Evolutionary conservation across 805 yeast genomes (phyloP).

Genomic region (Deakozyma indianensis): DNA sequence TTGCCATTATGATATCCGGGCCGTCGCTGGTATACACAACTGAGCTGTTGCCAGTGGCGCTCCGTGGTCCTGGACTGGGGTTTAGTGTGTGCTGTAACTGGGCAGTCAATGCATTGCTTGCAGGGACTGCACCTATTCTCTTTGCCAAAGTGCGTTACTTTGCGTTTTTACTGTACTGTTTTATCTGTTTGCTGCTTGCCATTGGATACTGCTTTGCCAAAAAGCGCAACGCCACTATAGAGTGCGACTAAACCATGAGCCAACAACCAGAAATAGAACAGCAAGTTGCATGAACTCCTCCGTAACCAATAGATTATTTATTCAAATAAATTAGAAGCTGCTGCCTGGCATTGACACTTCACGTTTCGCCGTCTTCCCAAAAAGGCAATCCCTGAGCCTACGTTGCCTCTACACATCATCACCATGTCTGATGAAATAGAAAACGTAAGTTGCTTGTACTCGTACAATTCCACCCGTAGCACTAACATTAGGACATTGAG

Average conservation of each 20-base stretch:
- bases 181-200: neutral
- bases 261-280: too few species aligned
- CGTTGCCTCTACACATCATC: too few species aligned
- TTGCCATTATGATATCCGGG: constrained; percentile 11
- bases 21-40: constrained; percentile 14
- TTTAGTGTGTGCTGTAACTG: neutral
- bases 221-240: too few species aligned
- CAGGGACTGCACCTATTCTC: neutral
- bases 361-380: too few species aligned
- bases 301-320: too few species aligned
- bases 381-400: too few species aligned
- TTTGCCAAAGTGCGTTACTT: neutral
- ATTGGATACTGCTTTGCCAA: neutral
- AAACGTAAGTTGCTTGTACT: neutral
- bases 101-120: neutral
- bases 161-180: neutral
- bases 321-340: too few species aligned
- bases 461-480: too few species aligned
- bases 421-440: neutral
- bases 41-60: constrained; percentile 7
- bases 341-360: too few species aligned
- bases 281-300: too few species aligned
- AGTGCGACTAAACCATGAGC: too few species aligned
- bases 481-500: neutral
- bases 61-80: neutral